A percentile compares a stretch with the other conserved stretches of the same genome.
These are phyloP conservation scores for Tieghemiomyces parasiticus DNA, from an alignment of 192 early-diverging fungal genomes.

Conservation along the genomic window DNA sequence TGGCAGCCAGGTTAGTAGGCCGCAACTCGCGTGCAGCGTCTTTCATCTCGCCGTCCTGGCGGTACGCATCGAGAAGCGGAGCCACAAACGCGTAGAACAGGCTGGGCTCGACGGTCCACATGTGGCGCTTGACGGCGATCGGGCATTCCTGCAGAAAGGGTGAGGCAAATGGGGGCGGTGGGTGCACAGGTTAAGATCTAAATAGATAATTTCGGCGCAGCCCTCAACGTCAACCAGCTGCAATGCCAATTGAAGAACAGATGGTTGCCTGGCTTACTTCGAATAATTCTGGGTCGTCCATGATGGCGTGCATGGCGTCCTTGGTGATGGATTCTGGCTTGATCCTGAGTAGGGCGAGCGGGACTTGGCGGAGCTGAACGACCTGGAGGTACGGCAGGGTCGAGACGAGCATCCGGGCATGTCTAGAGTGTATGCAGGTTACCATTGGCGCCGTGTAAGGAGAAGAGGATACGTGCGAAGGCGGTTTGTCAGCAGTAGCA, in stretches of 20 bases:
- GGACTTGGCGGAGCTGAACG: slow-evolving; percentile 29
- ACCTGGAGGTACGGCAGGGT: slow-evolving; percentile 33
- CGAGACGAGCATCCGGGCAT: slow-evolving; percentile 22
- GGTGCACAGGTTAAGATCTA: too few species aligned
- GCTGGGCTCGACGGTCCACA: slow-evolving; percentile 24
- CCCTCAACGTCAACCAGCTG: too few species aligned
- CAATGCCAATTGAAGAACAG: too few species aligned
- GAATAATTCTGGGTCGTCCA: slow-evolving; percentile 16
- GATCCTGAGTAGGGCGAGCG: slow-evolving; percentile 30
- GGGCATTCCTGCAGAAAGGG: slow-evolving; percentile 17
- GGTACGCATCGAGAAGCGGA: slow-evolving; percentile 18
- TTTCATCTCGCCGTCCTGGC: slow-evolving; percentile 17
- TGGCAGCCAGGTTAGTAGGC: slow-evolving; percentile 14
- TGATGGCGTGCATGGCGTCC: slow-evolving; percentile 15
- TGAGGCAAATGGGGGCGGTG: not conserved
- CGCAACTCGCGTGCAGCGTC: slow-evolving; percentile 14
- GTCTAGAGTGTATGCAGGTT: too few species aligned
- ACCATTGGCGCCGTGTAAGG: too few species aligned
- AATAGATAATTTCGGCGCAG: too few species aligned
- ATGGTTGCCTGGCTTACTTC: too few species aligned
- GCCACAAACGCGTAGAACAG: slow-evolving; percentile 24
- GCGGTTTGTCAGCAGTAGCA: too few species aligned
- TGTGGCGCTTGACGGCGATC: slow-evolving; percentile 22
- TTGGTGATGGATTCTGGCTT: slow-evolving; percentile 25
- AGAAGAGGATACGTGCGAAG: too few species aligned